phyloP scores from a whole-genome alignment of 495 filamentous ascomycete species.

The Pyrenula aspistea region DNA sequence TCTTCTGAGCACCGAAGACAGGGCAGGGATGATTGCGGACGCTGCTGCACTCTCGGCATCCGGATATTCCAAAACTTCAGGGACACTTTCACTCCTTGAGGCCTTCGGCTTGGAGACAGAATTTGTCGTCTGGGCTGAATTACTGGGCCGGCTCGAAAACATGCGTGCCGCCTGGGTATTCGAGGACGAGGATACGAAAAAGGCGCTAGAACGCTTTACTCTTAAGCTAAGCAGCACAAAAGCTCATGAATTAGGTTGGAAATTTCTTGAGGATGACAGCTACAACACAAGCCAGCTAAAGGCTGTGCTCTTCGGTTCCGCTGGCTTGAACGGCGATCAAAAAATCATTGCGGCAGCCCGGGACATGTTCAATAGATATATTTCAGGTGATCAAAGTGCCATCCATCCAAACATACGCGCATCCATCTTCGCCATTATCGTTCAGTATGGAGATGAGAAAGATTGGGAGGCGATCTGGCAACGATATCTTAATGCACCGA shows the following conservation, averaged over 20 bases:
- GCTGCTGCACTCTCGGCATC: conserved; percentile 81
- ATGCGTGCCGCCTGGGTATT: conserved; percentile 82
- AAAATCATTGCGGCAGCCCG: conserved; percentile 44
- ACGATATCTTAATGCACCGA: conserved; percentile 74
- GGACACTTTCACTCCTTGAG: conserved; percentile 71
- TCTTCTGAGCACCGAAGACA: conserved; percentile 81
- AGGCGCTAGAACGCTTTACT: conserved; percentile 73
- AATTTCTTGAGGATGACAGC: conserved; percentile 68
- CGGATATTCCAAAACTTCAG: conserved; percentile 88
- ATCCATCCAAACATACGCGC: conserved; percentile 57
- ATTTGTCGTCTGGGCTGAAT: conserved; percentile 92
- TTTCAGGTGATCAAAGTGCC: conserved; percentile 41
- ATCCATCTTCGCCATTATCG: conserved; percentile 49
- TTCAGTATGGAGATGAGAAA: conserved; percentile 49
- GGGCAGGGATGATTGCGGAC: conserved; percentile 92
- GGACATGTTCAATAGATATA: conserved; percentile 53
- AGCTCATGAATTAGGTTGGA: conserved; percentile 80
- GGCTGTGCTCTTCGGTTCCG: conserved; percentile 48
- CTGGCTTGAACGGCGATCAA: conserved; percentile 48
- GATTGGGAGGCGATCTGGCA: conserved; percentile 64
- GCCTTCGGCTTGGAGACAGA: conserved; percentile 74
- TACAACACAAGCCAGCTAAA: conserved; percentile 85
- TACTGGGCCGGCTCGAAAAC: conserved; percentile 59
- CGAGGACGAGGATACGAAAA: conserved; percentile 58
- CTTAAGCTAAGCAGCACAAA: conserved; percentile 60